Percentiles rank a stretch among this genome's conserved stretches.
Evolutionary conservation across 2,329 filamentous ascomycete genomes (phyloP).

Genomic region (Pseudogymnoascus sp.): DNA sequence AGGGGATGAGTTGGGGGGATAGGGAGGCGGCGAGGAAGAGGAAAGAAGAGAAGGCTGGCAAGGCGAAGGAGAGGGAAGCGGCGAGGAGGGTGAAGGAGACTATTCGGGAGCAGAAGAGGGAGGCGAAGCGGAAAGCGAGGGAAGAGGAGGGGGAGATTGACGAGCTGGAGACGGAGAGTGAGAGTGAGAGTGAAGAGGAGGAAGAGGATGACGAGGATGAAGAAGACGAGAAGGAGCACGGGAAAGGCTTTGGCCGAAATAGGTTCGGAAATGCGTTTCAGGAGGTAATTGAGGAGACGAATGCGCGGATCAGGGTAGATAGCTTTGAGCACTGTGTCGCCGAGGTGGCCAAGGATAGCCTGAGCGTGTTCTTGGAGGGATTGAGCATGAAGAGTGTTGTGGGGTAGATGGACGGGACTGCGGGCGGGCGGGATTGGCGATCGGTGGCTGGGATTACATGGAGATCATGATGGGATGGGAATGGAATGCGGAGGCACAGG

Average conservation of each 20-base stretch:
- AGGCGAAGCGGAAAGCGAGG: conserved; percentile 44
- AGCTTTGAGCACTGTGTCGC: conserved; percentile 97
- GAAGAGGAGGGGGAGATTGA: conserved; percentile 37
- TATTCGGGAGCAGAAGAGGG: conserved; percentile 51
- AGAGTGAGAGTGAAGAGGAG: conserved; percentile 39
- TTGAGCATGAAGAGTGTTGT: conserved; percentile 86
- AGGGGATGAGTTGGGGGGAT: conserved; percentile 57
- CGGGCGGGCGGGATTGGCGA: background rate
- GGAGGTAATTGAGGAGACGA: conserved; percentile 87
- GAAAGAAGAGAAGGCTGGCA: conserved; percentile 53
- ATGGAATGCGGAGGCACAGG: background rate
- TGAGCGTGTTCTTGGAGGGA: conserved; percentile 82
- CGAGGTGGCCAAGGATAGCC: conserved; percentile 93
- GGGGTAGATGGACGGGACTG: conserved; percentile 32
- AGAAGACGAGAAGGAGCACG: conserved; percentile 43
- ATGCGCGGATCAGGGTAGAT: conserved; percentile 81
- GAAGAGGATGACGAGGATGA: conserved; percentile 42
- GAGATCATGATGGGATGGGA: conserved; percentile 1
- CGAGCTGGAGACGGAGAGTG: conserved; percentile 45
- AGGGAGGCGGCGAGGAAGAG: conserved; percentile 56
- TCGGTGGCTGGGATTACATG: background rate
- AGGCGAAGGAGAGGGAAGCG: conserved; percentile 53
- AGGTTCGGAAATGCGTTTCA: conserved; percentile 93
- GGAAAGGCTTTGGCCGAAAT: conserved; percentile 68
- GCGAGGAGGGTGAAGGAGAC: conserved; percentile 47